phyloP scores from a whole-genome alignment of 345 rosid species.

The Rhizophora mangle region DNA sequence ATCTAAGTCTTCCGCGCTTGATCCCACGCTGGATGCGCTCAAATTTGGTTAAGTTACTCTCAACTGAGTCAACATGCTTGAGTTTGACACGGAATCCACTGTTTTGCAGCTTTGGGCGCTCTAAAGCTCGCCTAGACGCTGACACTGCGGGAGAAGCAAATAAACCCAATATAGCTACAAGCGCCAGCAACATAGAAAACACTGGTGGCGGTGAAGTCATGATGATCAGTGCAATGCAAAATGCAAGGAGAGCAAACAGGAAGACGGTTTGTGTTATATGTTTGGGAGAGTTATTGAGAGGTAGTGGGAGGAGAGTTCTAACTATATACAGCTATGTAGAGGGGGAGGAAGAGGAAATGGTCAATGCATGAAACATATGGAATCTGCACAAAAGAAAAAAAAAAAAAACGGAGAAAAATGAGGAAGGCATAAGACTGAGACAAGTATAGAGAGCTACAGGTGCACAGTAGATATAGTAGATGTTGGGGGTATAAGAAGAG shows the following conservation, averaged over 20 bases:
- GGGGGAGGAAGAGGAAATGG: conserved; percentile 5
- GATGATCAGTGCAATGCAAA: not conserved
- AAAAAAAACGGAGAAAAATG: conserved; percentile 10
- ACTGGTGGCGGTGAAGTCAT: not conserved
- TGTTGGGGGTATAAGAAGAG: conserved; percentile 3
- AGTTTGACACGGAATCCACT: conserved; percentile 51
- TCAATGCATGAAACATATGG: not conserved
- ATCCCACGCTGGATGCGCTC: conserved; percentile 65
- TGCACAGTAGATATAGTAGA: too few species aligned
- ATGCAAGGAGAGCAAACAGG: too few species aligned
- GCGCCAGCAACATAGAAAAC: conserved; percentile 19
- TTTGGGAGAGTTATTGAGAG: too few species aligned
- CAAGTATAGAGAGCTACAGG: too few species aligned
- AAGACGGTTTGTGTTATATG: too few species aligned
- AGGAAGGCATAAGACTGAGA: not conserved
- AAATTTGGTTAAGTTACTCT: conserved; percentile 71
- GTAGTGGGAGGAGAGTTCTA: too few species aligned
- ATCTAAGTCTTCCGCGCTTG: conserved; percentile 55
- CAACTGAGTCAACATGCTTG: conserved; percentile 54
- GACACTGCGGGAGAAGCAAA: conserved; percentile 3
- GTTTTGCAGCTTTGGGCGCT: not conserved
- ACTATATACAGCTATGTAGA: too few species aligned
- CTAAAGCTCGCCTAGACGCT: conserved; percentile 28
- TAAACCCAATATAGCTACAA: not conserved
- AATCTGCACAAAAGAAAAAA: not conserved